A percentile compares a stretch with the other conserved stretches of the same genome.
Evolutionary conservation across 495 filamentous ascomycete species (phyloP).

Genomic region (Friedmanniomyces simplex): DNA sequence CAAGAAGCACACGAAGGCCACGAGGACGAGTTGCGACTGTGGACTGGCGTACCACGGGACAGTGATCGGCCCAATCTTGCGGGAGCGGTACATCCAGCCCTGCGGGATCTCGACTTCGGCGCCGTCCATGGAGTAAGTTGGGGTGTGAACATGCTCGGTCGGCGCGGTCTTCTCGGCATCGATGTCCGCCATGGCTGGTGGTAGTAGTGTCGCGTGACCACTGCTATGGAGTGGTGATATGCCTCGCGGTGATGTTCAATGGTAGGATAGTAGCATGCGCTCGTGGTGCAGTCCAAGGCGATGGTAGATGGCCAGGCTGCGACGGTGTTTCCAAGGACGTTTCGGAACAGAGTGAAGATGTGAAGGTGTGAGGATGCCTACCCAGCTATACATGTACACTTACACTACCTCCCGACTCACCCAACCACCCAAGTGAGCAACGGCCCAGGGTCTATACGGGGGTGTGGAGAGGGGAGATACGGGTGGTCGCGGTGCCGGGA

Average conservation of each 20-base stretch:
- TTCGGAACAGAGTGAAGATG: not conserved
- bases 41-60: conserved; percentile 24
- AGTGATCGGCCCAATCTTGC: conserved; percentile 9
- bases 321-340: too few species aligned
- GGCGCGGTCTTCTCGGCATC: conserved; percentile 11
- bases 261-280: not conserved
- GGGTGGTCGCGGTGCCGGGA: too few species aligned
- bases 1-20: conserved; percentile 26
- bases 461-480: not conserved
- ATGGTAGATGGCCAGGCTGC: not conserved
- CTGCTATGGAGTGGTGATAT: not conserved
- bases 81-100: conserved; percentile 18
- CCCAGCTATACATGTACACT: not conserved
- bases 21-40: conserved; percentile 18
- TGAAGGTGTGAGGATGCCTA: not conserved
- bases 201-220: conserved; percentile 4
- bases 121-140: conserved; percentile 10
- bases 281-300: not conserved
- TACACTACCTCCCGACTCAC: too few species aligned
- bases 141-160: conserved; percentile 3
- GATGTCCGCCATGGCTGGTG: conserved; percentile 1
- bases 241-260: not conserved
- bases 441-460: not conserved
- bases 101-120: not conserved
- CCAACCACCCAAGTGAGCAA: not conserved